phyloP scores from a whole-genome alignment of 2,329 filamentous ascomycete genomes.

The Diaporthe caulivora region DNA sequence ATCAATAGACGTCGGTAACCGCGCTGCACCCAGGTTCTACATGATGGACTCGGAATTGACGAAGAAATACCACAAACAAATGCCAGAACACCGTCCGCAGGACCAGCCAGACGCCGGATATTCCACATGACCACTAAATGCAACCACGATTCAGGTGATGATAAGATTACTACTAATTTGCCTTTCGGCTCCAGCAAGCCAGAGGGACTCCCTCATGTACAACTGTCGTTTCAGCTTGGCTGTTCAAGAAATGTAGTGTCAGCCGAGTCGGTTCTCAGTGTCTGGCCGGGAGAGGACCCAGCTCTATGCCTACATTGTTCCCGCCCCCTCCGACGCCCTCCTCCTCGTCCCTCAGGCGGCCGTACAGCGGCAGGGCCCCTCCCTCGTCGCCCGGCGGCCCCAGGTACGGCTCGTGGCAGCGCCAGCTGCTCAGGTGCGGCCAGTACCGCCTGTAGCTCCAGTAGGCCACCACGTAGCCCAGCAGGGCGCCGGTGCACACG shows the following conservation, averaged over 20 bases:
- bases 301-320: conserved; percentile 55
- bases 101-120: neutral
- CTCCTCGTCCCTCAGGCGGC: conserved; percentile 66
- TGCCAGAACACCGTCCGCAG: neutral
- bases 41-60: neutral
- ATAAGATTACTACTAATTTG: neutral
- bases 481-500: conserved; percentile 70
- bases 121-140: neutral
- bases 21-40: neutral
- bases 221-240: conserved; percentile 15
- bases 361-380: conserved; percentile 48
- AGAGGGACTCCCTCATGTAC: neutral
- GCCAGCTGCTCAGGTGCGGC: conserved; percentile 64
- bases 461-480: conserved; percentile 72
- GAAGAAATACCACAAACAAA: neutral
- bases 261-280: conserved; percentile 35
- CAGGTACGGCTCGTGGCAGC: conserved; percentile 70
- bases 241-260: conserved; percentile 37
- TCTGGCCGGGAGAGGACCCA: conserved; percentile 44
- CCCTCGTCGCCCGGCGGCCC: conserved; percentile 46
- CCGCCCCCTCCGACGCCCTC: conserved; percentile 52
- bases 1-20: conserved; percentile 43
- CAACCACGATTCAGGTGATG: neutral
- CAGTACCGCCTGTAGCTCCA: conserved; percentile 77
- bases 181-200: neutral